Conservation (phyloP, 805 yeast genomes). For the Candida dendrica region DNA sequence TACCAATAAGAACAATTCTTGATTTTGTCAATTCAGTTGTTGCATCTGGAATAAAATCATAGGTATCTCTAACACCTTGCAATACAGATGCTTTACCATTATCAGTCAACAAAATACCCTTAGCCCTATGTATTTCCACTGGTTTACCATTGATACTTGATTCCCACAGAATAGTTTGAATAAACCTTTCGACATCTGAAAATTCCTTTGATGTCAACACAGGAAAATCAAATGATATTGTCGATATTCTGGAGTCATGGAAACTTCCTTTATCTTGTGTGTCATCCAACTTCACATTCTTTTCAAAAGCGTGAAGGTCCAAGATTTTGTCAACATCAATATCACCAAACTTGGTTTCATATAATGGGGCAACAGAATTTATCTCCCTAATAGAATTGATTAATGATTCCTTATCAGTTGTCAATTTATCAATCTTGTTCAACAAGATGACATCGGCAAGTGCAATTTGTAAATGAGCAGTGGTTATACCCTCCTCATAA, state of each 20-base stretch:
- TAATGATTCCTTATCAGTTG: conserved; percentile 25
- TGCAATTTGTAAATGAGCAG: conserved; percentile 87
- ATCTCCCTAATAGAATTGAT: conserved; percentile 39
- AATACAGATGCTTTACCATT: conserved; percentile 28
- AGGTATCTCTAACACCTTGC: conserved; percentile 92
- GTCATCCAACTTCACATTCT: conserved; percentile 19
- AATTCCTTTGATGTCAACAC: conserved; percentile 28
- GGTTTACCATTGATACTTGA: conserved; percentile 32
- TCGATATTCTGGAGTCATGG: conserved; percentile 49
- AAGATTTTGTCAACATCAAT: conserved; percentile 59
- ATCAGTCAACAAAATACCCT: conserved; percentile 59
- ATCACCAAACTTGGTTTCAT: conserved; percentile 68
- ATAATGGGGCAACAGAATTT: conserved; percentile 62
- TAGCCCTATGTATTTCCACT: conserved; percentile 73
- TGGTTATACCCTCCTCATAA: conserved; percentile 47
- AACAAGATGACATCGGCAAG: conserved; percentile 77
- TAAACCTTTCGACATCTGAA: conserved; percentile 45
- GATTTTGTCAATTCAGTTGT: conserved; percentile 33
- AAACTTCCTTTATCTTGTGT: conserved; percentile 21
- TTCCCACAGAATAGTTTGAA: conserved; percentile 78
- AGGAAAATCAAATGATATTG: conserved; percentile 42
- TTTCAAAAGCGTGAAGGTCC: conserved; percentile 74
- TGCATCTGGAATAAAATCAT: conserved; percentile 57
- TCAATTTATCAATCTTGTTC: conserved; percentile 66
- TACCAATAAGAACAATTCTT: conserved; percentile 73